Conservation (phyloP, 2,329 filamentous ascomycete genomes). For the Blastomyces parvus region DNA sequence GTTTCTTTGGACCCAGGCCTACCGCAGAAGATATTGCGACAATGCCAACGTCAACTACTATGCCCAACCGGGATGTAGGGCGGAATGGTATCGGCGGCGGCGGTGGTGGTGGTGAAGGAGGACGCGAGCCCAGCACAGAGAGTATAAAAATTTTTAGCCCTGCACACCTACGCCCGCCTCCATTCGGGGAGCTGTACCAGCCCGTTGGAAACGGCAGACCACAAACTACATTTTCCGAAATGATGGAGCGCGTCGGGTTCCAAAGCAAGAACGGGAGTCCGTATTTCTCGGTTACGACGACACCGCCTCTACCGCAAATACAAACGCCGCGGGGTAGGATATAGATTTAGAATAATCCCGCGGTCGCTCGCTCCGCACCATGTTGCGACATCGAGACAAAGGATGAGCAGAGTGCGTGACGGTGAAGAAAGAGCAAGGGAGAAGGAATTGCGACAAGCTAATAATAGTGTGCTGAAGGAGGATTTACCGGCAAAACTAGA, state of each 20-base stretch:
- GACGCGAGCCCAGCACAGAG: slow-evolving; percentile 29
- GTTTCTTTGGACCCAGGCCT: slow-evolving; percentile 26
- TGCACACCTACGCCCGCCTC: slow-evolving; percentile 20
- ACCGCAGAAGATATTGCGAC: slow-evolving; percentile 12
- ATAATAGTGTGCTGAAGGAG: background rate
- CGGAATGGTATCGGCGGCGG: background rate
- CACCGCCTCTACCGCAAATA: slow-evolving; percentile 13
- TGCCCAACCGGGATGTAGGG: slow-evolving; percentile 21
- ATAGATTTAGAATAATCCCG: background rate
- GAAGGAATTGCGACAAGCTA: background rate
- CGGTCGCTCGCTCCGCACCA: background rate
- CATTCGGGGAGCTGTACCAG: slow-evolving; percentile 22
- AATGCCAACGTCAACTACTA: slow-evolving; percentile 19
- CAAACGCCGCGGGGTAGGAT: background rate
- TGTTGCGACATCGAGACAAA: background rate
- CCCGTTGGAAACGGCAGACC: slow-evolving; percentile 23
- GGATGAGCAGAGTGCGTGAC: background rate
- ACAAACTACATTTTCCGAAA: slow-evolving; percentile 30
- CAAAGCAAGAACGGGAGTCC: slow-evolving; percentile 23
- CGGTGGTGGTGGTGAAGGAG: background rate
- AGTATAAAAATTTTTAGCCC: slow-evolving; percentile 42
- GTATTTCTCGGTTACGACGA: slow-evolving; percentile 22
- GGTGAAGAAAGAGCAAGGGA: background rate
- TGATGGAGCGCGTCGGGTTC: slow-evolving; percentile 32
- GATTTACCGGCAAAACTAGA: background rate